Evolutionary conservation across 2,329 filamentous ascomycete species (phyloP).

Genomic region (Penicillium occitanis): DNA sequence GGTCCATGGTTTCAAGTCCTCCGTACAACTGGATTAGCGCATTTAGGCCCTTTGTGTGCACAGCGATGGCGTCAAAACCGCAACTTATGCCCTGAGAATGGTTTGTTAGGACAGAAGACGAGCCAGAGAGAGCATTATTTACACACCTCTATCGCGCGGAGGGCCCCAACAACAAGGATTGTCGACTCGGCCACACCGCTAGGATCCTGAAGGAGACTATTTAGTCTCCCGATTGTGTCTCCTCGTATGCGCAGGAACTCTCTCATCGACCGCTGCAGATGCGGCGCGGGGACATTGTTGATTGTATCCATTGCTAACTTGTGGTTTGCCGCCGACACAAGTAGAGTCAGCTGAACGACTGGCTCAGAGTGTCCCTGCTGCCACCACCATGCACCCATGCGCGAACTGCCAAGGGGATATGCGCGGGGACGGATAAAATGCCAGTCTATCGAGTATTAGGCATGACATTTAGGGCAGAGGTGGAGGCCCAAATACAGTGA

Average conservation of each 20-base stretch:
- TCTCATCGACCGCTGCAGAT: neutral
- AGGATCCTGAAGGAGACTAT: neutral
- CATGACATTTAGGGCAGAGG: neutral
- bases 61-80: neutral
- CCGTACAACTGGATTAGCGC: neutral
- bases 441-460: neutral
- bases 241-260: neutral
- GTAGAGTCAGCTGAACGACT: neutral
- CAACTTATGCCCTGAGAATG: neutral
- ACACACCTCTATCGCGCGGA: neutral
- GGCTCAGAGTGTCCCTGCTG: neutral
- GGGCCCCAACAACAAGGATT: neutral
- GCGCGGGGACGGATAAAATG: neutral
- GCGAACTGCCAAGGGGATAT: neutral
- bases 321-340: neutral
- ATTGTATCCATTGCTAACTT: slow-evolving; percentile 1
- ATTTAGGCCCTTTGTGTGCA: neutral
- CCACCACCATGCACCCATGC: slow-evolving; percentile 2
- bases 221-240: neutral
- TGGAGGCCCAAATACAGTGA: neutral
- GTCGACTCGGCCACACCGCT: neutral
- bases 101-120: neutral
- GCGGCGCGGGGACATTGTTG: neutral
- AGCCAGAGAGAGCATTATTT: neutral
- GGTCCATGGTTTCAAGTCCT: neutral